phyloP scores from a whole-genome alignment of 768 basidiomycete species.

The Imleria badia region DNA sequence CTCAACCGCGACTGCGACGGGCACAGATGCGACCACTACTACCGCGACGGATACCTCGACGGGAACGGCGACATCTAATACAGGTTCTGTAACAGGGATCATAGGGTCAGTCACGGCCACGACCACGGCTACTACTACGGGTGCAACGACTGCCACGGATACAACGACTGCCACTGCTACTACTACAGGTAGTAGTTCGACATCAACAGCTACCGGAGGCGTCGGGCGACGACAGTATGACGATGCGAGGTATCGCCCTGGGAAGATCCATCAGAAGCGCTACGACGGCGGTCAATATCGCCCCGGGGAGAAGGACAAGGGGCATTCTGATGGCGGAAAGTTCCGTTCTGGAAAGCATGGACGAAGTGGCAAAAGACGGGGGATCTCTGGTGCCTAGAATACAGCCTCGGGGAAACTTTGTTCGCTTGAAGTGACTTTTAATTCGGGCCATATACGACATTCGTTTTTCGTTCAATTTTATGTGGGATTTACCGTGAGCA shows the following conservation, averaged over 20 bases:
- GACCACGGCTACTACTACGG: not conserved
- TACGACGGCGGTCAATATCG: too few relatives aligned
- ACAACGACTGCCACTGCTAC: not conserved
- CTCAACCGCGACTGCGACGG: too few relatives aligned
- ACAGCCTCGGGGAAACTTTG: not conserved
- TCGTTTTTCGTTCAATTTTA: constrained; percentile 13
- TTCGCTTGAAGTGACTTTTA: constrained; percentile 1
- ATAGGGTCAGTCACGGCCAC: not conserved
- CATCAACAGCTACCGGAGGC: not conserved
- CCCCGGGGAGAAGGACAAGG: too few relatives aligned
- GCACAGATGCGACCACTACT: too few relatives aligned
- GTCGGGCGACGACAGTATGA: not conserved
- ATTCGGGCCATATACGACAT: constrained; percentile 7
- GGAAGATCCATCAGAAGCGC: too few relatives aligned
- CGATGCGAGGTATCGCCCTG: not conserved
- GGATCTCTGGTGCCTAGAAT: not conserved
- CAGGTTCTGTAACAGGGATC: not conserved
- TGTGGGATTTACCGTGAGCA: not conserved
- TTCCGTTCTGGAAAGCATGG: constrained; percentile 8
- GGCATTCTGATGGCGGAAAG: constrained; percentile 7
- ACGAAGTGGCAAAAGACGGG: not conserved
- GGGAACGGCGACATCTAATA: not conserved
- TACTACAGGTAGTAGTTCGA: not conserved
- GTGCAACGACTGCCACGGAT: not conserved
- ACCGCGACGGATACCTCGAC: not conserved